These are phyloP conservation scores for Myriosclerotinia duriaeana DNA, from an alignment of 2,329 filamentous ascomycete genomes.

Conservation along the genomic window DNA sequence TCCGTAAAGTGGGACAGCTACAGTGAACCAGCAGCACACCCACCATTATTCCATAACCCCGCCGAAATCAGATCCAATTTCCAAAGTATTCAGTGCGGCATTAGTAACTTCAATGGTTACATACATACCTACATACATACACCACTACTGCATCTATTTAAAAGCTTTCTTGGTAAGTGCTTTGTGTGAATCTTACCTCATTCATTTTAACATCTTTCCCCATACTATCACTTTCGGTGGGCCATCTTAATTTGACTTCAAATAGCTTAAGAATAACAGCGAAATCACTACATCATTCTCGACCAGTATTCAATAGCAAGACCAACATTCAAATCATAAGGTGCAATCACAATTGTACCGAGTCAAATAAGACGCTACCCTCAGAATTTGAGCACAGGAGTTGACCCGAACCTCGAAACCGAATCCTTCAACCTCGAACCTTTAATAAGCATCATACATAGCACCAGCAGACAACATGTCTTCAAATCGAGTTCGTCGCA, in stretches of 20 bases:
- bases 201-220: neutral
- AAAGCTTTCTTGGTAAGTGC: neutral
- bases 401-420: neutral
- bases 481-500: slow-evolving; percentile 48
- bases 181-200: slow-evolving; percentile 1
- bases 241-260: slow-evolving; percentile 5
- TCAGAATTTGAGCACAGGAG: neutral
- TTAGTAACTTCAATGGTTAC: neutral
- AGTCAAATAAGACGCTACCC: neutral
- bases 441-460: neutral
- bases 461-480: slow-evolving; percentile 31
- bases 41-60: neutral
- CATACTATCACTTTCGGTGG: neutral
- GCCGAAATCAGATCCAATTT: slow-evolving; percentile 1
- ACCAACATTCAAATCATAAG: slow-evolving; percentile 20
- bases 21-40: neutral
- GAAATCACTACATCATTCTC: neutral
- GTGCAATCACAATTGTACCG: neutral
- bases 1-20: neutral
- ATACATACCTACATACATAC: neutral
- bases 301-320: neutral
- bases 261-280: neutral
- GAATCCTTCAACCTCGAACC: neutral
- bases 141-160: neutral
- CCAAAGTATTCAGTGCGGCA: neutral